Base-by-base conservation (phyloP, 345 rosid genomes). In the Dipteronia dyeriana region DNA sequence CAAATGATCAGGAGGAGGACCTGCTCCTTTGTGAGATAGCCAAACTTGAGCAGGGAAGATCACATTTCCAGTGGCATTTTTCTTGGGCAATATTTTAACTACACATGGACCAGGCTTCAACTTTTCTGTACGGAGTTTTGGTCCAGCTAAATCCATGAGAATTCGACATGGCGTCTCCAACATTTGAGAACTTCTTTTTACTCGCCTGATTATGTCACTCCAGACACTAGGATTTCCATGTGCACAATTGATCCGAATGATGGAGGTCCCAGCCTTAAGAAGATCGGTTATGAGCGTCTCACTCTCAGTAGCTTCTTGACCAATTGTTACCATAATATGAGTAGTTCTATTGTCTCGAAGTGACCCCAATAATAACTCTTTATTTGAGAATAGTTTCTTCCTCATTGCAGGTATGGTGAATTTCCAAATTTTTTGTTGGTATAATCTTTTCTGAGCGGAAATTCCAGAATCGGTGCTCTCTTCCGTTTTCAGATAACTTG, bases 121-220 rank as follows among this genome's bases (percentile, higher is more conserved):
- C 43, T 84, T 80, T 43, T 83, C 87, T 0, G 93, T 91, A 63
- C 93, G 88, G 70, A 91, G 87, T 81, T 91, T 91, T 73, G 95
- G 95, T 74, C 95, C 92, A 0, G 92, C 95, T 83, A 91, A 82
- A 83, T 91, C 95, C 92, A 89, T 91, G 76, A 88, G 91, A 83
- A 89, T 75, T 25, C 87, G 87, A 75, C 93, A 91, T 66, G 90
- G 93, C 11, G 62, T 84, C 87, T 87, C 95, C 39, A 88, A 84
- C 87, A 81, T 82, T 75, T 85, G 88, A 59, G 91, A 91, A 66
- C 87, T 60, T 75, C 64, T 82, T 82, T 82, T 85, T 66, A 89
- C 90, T 76, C 88, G 82, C 82, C 83, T 86, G 81, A 89, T 85
- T 74, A 89, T 88, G 82, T 88, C 92, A 77, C 86, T 79, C 95